These are phyloP conservation scores for Zygoascus biomembranicola DNA, from an alignment of 805 yeast genomes.

Conservation along the genomic window DNA sequence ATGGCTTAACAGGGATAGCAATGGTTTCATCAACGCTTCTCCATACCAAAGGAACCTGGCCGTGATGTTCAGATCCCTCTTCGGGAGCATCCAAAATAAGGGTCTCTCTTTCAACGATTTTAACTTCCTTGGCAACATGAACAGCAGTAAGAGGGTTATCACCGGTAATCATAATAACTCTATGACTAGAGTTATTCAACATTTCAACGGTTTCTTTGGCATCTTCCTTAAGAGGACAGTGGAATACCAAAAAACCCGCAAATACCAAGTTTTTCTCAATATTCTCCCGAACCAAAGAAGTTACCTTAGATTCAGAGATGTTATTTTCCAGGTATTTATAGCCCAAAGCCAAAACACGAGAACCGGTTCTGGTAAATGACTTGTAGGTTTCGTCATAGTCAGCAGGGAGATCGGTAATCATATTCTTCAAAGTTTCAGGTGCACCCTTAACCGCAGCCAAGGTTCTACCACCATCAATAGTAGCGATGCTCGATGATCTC, in stretches of 20 bases:
- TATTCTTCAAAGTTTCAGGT: slow-evolving; percentile 84
- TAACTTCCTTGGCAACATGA: slow-evolving; percentile 92
- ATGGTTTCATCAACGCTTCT: slow-evolving; percentile 73
- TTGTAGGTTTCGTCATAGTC: slow-evolving; percentile 80
- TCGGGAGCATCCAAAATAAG: slow-evolving; percentile 83
- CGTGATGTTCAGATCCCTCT: slow-evolving; percentile 45
- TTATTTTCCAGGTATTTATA: slow-evolving; percentile 59
- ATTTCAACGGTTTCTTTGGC: slow-evolving; percentile 83
- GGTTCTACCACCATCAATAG: slow-evolving; percentile 41
- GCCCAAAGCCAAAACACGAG: slow-evolving; percentile 93
- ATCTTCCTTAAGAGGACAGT: slow-evolving; percentile 91
- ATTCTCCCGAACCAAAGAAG: slow-evolving; percentile 59
- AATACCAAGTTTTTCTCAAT: slow-evolving; percentile 69
- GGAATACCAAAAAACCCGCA: slow-evolving; percentile 94
- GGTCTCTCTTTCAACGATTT: slow-evolving; percentile 73
- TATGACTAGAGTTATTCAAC: slow-evolving; percentile 92
- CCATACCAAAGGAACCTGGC: slow-evolving; percentile 61
- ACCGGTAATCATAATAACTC: slow-evolving; percentile 97
- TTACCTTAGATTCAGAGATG: slow-evolving; percentile 41
- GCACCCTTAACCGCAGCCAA: slow-evolving; percentile 95
- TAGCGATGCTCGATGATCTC: slow-evolving; percentile 83
- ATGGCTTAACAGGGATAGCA: slow-evolving; percentile 56
- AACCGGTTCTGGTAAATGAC: slow-evolving; percentile 88
- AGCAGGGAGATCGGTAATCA: slow-evolving; percentile 63
- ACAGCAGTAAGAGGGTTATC: slow-evolving; percentile 98